These are phyloP conservation scores for Ophiostoma ulmi DNA, from an alignment of 2,329 filamentous ascomycete genomes.

Conservation along the genomic window DNA sequence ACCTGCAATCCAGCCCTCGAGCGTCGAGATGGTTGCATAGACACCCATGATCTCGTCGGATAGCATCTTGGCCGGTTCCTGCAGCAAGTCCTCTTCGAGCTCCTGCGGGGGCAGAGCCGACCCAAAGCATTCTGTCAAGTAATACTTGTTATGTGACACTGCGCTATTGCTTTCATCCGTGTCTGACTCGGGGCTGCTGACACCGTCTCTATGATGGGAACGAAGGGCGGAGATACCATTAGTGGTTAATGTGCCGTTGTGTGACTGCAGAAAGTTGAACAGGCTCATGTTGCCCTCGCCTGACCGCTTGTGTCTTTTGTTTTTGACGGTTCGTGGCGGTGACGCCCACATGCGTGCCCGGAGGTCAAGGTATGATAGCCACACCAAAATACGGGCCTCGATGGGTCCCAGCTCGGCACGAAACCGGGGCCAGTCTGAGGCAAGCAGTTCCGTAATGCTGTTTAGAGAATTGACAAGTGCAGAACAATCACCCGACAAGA, in stretches of 20 bases:
- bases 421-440: not conserved
- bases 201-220: not conserved
- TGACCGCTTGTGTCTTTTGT: not conserved
- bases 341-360: not conserved
- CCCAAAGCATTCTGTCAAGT: not conserved
- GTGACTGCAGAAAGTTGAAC: slow-evolving; percentile 1
- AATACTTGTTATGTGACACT: not conserved
- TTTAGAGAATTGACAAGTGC: not conserved
- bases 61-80: slow-evolving; percentile 23
- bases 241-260: not conserved
- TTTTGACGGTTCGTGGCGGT: not conserved
- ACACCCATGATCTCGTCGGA: slow-evolving; percentile 25
- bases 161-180: not conserved
- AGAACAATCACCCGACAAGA: not conserved
- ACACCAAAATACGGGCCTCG: not conserved
- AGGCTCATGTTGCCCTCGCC: not conserved
- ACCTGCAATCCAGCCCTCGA: slow-evolving; percentile 16
- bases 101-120: slow-evolving; percentile 17
- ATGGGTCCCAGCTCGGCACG: not conserved
- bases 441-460: not conserved
- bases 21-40: slow-evolving; percentile 16
- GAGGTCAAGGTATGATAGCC: not conserved
- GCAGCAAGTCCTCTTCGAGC: slow-evolving; percentile 21
- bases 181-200: not conserved
- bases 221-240: not conserved